Base-by-base conservation (phyloP, 2,329 filamentous ascomycete species). In the Fusarium siculi region DNA sequence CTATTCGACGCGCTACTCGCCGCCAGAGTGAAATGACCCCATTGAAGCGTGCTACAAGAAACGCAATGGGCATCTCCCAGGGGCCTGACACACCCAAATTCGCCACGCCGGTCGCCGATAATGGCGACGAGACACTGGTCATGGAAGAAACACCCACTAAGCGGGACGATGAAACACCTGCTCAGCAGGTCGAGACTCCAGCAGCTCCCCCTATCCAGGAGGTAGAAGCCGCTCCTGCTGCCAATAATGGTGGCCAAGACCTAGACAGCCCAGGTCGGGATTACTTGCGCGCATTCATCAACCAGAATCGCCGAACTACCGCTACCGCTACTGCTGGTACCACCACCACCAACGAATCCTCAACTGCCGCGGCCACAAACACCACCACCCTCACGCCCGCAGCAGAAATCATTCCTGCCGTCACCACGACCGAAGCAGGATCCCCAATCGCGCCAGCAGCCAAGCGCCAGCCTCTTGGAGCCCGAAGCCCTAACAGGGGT, bases 281-380 rank as follows among this genome's bases (percentile, higher is more conserved):
- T 16, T 82, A 78, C 39, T 78, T 82, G 75, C 74, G 78, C 9
- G 78, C 79, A 21, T 83, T 83, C 47, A 82, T 82, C 67, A 80
- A 78, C 54, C 79, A 79, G n/a, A 77, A 80, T 32, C 78, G 74
- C 25, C 78, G 77, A 49, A 66, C 71, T 7, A 42, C 43, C 8
- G 23, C 19, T 18, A 23, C 28, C 9, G 30, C 60, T 14, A 78
- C 80, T 2, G 79, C 37, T 7, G 25, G 25, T 7, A 28, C 25
- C 25, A 25, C 28, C 10, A 80, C 30, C 40, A 80, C 30, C 43
- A 71, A 76, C 3, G 80, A 79, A 8, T 81, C 80, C n/a, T 79
- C 80, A 19, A 72, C 80, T 30, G 75, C 79, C 7, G 23, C 23
- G 39, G 34, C 19, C 23, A 28, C 70, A 36, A 23, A 36, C 9